Evolutionary conservation across 2,329 filamentous ascomycete species (phyloP), one percentile per base, ranked within the genome.

Genomic region (Xylaria sp.): DNA sequence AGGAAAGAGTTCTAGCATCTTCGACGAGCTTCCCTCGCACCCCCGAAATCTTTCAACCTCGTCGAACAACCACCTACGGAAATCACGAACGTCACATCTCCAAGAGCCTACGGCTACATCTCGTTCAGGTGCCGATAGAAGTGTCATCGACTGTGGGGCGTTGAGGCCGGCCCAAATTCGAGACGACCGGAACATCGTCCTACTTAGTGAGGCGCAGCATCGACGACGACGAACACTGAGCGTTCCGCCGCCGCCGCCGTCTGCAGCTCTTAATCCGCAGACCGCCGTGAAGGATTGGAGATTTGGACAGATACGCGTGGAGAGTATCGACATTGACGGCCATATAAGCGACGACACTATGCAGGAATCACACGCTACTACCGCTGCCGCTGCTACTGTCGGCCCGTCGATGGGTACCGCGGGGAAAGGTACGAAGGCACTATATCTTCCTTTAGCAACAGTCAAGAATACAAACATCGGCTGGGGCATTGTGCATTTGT

Each of bases 401-500:
- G 87, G 87, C 0, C 87, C 87, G 0, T 86, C 81, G 30, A 82
- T 87, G 60, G 83, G 85, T 9, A 83, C 84, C 30, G 85, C 88
- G 6, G 93, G 92, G 6, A 88, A 91, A 59, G 90, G 93, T 67
- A 97, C 94, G 0, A 97, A 94, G 78, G 96, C 93, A 5, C 86
- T 88, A 70, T 97, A 91, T 76, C 82, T 93, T 23, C 90, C 92
- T 0, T 84, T 95, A 0, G 87, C 91, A 64, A 87, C 89, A 28
- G 68, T 72, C 18, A 88, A 85, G 74, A 89, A 91, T 63, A 93
- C 93, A 0, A 91, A 97, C 67, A 85, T 94, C 1, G 93, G 93
- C 48, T 97, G 93, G 91, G 96, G 96, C 1, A 89, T 98, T 15
- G 94, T 99, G 2, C 96, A 97, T 78, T 86, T 99, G 32, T 99